Evolutionary conservation across 2,329 filamentous ascomycete genomes (phyloP), one percentile per base, ranked within the genome.

Genomic region (Byssochlamys sp.): DNA sequence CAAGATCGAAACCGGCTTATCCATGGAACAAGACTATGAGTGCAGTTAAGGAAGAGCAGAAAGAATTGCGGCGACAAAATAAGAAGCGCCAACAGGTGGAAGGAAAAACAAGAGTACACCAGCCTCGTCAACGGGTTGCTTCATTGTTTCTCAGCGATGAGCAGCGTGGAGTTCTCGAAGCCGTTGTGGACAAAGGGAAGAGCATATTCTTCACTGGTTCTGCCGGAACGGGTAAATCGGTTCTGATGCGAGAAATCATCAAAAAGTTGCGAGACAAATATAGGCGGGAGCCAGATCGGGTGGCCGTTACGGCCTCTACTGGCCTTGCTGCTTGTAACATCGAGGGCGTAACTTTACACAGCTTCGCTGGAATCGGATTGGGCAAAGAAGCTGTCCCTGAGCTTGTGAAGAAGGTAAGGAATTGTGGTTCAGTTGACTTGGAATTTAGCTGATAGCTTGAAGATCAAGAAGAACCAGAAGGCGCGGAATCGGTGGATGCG

Each of bases 131-230:
- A 62, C 77, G 66, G 59, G 71, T 82, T 57, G 74, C 83, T 27
- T 75, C 80, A 9, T 81, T 95, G 9, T 86, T 87, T 57, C 78
- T 99, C 35, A 96, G 90, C 69, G 82, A 87, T 11, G 94, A 99
- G 70, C 94, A 99, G 73, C 82, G 84, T 59, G 84, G 89, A 58
- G 90, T 99, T 10, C 78, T 95, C 58, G 85, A 90, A 52, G 78
- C 96, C 24, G 92, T 99, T 9, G 82, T 90, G 6, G 83, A 94
- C 25, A 78, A 89, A 61, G 83, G 83, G 59, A 87, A 91, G 71
- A 97, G 92, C 65, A 91, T 96, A 2, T 99, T 99, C 77, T 99
- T 99, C 72, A 99, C 94, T 0, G 94, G 94, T 65, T 95, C 94
- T 59, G 94, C 94, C 58, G 91, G 84, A 79, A 96, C 94, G 3